Evolutionary conservation across 2,329 filamentous ascomycete genomes (phyloP).

Genomic region (Fusarium sarcochroum): DNA sequence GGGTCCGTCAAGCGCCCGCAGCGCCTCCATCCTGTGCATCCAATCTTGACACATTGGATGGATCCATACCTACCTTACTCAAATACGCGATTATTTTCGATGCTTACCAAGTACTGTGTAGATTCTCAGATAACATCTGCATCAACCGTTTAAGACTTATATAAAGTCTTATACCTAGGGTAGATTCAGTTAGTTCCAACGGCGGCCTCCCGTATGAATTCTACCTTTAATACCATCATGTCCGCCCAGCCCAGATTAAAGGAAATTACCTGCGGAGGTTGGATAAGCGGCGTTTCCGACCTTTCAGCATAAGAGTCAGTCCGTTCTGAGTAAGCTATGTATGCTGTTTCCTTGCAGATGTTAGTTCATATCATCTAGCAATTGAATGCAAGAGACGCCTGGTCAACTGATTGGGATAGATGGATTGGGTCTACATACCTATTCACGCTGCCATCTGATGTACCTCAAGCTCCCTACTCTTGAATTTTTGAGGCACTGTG

Average conservation of each 20-base stretch:
- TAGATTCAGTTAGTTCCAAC: not conserved
- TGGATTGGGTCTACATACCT: not conserved
- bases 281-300: slow-evolving; percentile 4
- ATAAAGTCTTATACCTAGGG: too few relatives aligned
- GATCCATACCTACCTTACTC: not conserved
- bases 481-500: too few relatives aligned
- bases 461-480: too few relatives aligned
- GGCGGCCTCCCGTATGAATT: not conserved
- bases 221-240: not conserved
- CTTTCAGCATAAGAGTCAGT: slow-evolving; percentile 11
- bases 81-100: not conserved
- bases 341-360: not conserved
- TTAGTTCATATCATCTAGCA: not conserved
- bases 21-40: slow-evolving; percentile 18
- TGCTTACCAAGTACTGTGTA: not conserved
- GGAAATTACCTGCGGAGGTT: slow-evolving; percentile 38
- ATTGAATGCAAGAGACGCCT: not conserved
- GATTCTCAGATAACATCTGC: not conserved
- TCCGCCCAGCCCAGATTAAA: slow-evolving; percentile 8
- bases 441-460: not conserved
- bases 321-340: not conserved
- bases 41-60: slow-evolving; percentile 17
- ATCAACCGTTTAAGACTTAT: not conserved
- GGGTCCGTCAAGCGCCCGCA: slow-evolving; percentile 20
- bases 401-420: not conserved